Evolutionary conservation across 2,329 filamentous ascomycete species (phyloP).

Genomic region (Ceratocystis cacaofunesta): DNA sequence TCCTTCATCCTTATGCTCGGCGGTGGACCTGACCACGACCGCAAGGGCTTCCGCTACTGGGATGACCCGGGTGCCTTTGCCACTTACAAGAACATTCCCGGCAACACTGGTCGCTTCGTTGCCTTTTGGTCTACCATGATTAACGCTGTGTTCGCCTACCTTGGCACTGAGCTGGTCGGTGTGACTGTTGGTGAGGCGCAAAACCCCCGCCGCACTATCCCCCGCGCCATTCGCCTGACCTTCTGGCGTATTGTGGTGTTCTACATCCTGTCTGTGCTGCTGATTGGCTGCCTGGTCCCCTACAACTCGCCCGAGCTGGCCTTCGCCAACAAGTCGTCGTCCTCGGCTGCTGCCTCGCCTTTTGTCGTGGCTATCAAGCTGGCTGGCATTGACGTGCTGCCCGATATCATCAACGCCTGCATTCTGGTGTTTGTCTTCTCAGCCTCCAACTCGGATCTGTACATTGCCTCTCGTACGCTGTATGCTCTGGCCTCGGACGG

Average conservation of each 20-base stretch:
- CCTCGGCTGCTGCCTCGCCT: constrained; percentile 48
- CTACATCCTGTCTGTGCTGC: constrained; percentile 58
- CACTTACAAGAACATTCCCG: constrained; percentile 28
- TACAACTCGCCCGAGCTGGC: constrained; percentile 48
- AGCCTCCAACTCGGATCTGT: constrained; percentile 63
- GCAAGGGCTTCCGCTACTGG: constrained; percentile 54
- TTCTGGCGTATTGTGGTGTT: constrained; percentile 74
- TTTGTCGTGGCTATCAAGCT: constrained; percentile 60
- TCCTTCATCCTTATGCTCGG: constrained; percentile 48
- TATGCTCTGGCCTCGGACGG: constrained; percentile 59
- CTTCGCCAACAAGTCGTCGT: constrained; percentile 36
- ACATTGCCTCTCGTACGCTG: constrained; percentile 58
- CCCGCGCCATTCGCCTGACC: constrained; percentile 62
- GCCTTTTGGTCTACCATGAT: constrained; percentile 58
- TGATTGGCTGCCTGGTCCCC: constrained; percentile 63
- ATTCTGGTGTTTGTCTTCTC: constrained; percentile 65
- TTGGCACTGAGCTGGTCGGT: constrained; percentile 62
- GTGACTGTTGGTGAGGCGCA: constrained; percentile 67
- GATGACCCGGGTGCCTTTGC: constrained; percentile 43
- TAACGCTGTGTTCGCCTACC: constrained; percentile 64
- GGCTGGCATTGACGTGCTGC: constrained; percentile 46
- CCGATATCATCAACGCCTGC: constrained; percentile 56
- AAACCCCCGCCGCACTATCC: constrained; percentile 63
- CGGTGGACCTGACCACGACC: constrained; percentile 47
- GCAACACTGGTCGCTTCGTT: constrained; percentile 38